A percentile compares a stretch with the other conserved stretches of the same genome.
Conservation (phyloP, 2,329 filamentous ascomycete species). For the Diplodia sapinea region DNA sequence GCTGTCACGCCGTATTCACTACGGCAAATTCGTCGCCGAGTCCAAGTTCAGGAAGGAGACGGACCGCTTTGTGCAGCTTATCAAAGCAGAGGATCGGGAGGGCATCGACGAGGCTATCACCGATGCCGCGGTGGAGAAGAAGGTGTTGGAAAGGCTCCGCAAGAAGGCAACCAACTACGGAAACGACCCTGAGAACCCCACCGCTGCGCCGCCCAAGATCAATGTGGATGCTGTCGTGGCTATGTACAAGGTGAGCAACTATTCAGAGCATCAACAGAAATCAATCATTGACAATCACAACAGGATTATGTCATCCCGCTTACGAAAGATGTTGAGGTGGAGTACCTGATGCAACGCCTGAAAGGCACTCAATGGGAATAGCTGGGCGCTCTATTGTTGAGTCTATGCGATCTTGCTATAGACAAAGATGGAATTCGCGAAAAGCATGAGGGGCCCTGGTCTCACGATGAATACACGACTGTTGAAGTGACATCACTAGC, state of each 20-base stretch:
- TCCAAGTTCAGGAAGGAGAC: constrained; percentile 87
- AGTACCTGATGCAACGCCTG: constrained; percentile 95
- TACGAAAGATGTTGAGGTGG: constrained; percentile 98
- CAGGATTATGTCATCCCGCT: constrained; percentile 88
- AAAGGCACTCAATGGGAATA: constrained; percentile 59
- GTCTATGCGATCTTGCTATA: background rate
- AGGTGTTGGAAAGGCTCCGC: constrained; percentile 83
- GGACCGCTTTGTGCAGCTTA: constrained; percentile 80
- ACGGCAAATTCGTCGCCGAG: constrained; percentile 98
- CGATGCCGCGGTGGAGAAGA: constrained; percentile 83
- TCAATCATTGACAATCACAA: constrained; percentile 4
- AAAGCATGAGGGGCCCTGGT: background rate
- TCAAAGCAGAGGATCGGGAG: constrained; percentile 76
- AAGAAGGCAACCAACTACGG: constrained; percentile 94
- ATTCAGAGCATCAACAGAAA: constrained; percentile 51
- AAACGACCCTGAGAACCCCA: constrained; percentile 75
- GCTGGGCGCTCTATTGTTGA: background rate
- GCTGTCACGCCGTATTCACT: constrained; percentile 88
- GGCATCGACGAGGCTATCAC: constrained; percentile 92
- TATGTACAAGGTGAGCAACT: constrained; percentile 58
- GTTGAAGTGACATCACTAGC: background rate
- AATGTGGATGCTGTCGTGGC: constrained; percentile 74
- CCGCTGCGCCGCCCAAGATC: constrained; percentile 74
- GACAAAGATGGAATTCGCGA: background rate
- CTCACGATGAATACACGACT: background rate